Percentiles rank a stretch among this genome's conserved stretches.
Conservation (phyloP, 352 stramenopile species). For the Pythium apleroticum region DNA sequence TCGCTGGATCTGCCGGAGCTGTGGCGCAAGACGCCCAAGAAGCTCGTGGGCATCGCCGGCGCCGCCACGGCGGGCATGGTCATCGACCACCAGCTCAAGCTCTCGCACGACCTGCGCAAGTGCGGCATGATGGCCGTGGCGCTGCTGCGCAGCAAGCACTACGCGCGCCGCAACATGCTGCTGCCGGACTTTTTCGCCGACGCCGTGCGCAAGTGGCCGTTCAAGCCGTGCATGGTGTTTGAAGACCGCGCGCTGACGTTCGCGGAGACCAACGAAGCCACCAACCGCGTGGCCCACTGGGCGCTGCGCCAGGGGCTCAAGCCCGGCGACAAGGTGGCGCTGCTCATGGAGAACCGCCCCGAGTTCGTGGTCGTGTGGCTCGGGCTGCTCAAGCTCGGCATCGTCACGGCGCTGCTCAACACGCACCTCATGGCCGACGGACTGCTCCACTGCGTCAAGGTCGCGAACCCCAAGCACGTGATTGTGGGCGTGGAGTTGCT, state of each 20-base stretch:
- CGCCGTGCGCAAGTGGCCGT: slow-evolving; percentile 53
- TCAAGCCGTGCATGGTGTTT: slow-evolving; percentile 70
- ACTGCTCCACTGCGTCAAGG: slow-evolving; percentile 71
- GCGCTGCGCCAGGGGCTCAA: slow-evolving; percentile 47
- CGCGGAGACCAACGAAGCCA: slow-evolving; percentile 51
- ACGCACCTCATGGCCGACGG: slow-evolving; percentile 63
- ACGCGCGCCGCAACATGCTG: slow-evolving; percentile 38
- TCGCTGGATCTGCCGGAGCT: slow-evolving; percentile 16
- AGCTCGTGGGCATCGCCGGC: slow-evolving; percentile 36
- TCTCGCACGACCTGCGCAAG: slow-evolving; percentile 56
- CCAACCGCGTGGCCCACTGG: slow-evolving; percentile 81
- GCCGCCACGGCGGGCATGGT: slow-evolving; percentile 12
- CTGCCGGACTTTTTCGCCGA: slow-evolving; percentile 65
- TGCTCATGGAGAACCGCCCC: slow-evolving; percentile 87
- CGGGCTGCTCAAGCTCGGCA: slow-evolving; percentile 79
- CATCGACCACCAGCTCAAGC: slow-evolving; percentile 46
- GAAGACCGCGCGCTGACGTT: slow-evolving; percentile 55
- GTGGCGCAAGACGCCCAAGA: slow-evolving; percentile 28
- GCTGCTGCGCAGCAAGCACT: slow-evolving; percentile 43
- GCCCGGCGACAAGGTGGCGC: slow-evolving; percentile 63
- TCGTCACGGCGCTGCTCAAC: slow-evolving; percentile 87
- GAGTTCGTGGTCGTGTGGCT: slow-evolving; percentile 86
- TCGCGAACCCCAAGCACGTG: slow-evolving; percentile 59
- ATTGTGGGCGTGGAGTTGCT: slow-evolving; percentile 56
- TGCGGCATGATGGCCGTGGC: slow-evolving; percentile 37